Percentiles rank a stretch among this genome's conserved stretches.
These are phyloP conservation scores for Ilyonectria sp. DNA, from an alignment of 2,329 filamentous ascomycete species.

Conservation along the genomic window DNA sequence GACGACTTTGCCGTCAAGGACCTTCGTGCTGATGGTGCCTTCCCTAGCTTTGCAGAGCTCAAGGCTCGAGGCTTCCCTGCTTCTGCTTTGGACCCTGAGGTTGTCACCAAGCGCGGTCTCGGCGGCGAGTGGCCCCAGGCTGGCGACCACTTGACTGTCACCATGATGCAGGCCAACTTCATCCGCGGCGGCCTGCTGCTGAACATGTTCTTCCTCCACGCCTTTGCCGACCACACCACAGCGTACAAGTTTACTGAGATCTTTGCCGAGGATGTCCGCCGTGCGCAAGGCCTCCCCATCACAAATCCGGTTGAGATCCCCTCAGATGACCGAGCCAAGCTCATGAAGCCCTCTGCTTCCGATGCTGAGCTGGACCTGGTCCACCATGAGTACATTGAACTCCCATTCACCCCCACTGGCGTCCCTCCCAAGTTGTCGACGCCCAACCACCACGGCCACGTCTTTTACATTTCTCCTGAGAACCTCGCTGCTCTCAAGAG, in stretches of 20 bases:
- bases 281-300: slow-evolving; percentile 26
- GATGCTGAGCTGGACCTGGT: slow-evolving; percentile 12
- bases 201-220: slow-evolving; percentile 28
- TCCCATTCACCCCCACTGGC: slow-evolving; percentile 28
- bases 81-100: slow-evolving; percentile 21
- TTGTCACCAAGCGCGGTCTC: slow-evolving; percentile 27
- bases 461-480: slow-evolving; percentile 27
- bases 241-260: slow-evolving; percentile 31
- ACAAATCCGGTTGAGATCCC: slow-evolving; percentile 26
- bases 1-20: slow-evolving; percentile 31
- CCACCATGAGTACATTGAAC: slow-evolving; percentile 29
- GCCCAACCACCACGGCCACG: slow-evolving; percentile 24
- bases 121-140: slow-evolving; percentile 31
- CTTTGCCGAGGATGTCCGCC: slow-evolving; percentile 27
- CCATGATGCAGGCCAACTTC: slow-evolving; percentile 33
- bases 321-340: slow-evolving; percentile 22
- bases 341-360: slow-evolving; percentile 23
- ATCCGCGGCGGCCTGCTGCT: slow-evolving; percentile 28
- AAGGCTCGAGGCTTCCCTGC: slow-evolving; percentile 30
- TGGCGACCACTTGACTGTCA: slow-evolving; percentile 27
- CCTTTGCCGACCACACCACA: slow-evolving; percentile 23
- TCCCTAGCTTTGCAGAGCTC: slow-evolving; percentile 30
- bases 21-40: slow-evolving; percentile 21
- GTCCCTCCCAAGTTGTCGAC: slow-evolving; percentile 29
- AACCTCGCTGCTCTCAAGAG: slow-evolving; percentile 25